Percentiles rank a stretch among this genome's conserved stretches.
Evolutionary conservation across 495 filamentous ascomycete genomes (phyloP).

Genomic region (Penicillium nucicola): DNA sequence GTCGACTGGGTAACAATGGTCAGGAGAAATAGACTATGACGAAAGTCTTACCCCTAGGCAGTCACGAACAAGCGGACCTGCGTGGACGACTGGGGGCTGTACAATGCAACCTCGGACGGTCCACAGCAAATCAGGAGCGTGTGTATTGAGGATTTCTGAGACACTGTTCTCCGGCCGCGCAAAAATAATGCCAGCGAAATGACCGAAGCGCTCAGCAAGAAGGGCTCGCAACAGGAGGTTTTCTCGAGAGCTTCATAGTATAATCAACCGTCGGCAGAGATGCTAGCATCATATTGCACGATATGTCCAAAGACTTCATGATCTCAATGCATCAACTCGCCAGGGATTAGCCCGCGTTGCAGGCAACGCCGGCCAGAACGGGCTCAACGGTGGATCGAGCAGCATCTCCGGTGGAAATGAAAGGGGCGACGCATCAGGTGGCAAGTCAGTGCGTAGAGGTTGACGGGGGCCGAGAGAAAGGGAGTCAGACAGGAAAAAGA

Average conservation of each 20-base stretch:
- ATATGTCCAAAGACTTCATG: background rate
- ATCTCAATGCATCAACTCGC: background rate
- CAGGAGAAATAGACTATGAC: conserved; percentile 7
- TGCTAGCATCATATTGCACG: background rate
- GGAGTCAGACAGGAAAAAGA: background rate
- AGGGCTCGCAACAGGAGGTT: no score
- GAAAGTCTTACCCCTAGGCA: background rate
- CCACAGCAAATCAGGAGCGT: no score
- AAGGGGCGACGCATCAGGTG: conserved; percentile 10
- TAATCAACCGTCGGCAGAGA: no score
- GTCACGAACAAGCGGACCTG: background rate
- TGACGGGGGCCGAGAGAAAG: conserved; percentile 8
- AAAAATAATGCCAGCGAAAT: background rate
- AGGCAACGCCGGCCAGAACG: background rate
- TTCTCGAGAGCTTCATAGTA: no score
- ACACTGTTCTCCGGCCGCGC: no score
- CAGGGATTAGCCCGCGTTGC: background rate
- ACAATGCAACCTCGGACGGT: conserved; percentile 2
- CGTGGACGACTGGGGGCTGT: background rate
- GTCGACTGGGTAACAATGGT: background rate
- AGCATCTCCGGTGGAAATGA: conserved; percentile 15
- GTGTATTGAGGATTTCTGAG: background rate
- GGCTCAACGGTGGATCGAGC: background rate
- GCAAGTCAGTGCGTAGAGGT: background rate
- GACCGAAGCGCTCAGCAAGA: background rate